Base-by-base conservation (phyloP, 169 alveolate genomes). In the Plasmodium chabaudi region DNA sequence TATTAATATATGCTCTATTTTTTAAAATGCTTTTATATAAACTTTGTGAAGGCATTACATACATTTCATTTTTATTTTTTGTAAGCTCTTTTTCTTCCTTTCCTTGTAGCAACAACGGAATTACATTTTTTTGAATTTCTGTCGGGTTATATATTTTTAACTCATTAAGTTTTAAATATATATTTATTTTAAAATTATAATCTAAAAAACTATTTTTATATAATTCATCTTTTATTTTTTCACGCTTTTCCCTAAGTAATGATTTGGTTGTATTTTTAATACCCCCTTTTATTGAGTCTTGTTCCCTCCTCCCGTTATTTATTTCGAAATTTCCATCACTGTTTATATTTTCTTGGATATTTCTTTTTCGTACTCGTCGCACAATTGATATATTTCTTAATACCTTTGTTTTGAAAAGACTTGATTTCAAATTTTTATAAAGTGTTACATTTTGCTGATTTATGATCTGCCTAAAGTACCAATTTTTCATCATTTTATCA, bases 181-280 rank as follows among this genome's bases (percentile, higher is more conserved):
- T 61, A 59, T 84, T 86, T 51, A 73, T 84, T 69, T 84, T 84
- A 15, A 84, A 84, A 51, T 84, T 84, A 84, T 56, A 84, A 19
- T 84, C 87, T 19, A 84, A 63, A 63, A 84, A 84, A 51, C 91
- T 84, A 25, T 23, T 49, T 23, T 69, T 84, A 17, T 46, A 27
- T 59, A 84, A 34, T 51, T 72, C 91, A 34, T 68, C 86, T 25
- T 69, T 84, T 57, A 84, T 9, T 15, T 75, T 21, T 15, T 42
- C 56, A 49, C 84, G 42, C 42, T 34, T 34, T 34, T 34, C 73
- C 17, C 49, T 65, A 10, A 34, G 5, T 23, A 39, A n/a, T 65
- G 46, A 39, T 65, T 23, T 65, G 27, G 27, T 34, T 49, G 25
- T 21, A 34, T 65, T 42, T 21, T 15, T 12, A 21, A 49, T 49